Percentiles rank a stretch among this genome's conserved stretches.
Evolutionary conservation across 106 monocot genomes (phyloP).

Genomic region (Phalaenopsis aphrodite): DNA sequence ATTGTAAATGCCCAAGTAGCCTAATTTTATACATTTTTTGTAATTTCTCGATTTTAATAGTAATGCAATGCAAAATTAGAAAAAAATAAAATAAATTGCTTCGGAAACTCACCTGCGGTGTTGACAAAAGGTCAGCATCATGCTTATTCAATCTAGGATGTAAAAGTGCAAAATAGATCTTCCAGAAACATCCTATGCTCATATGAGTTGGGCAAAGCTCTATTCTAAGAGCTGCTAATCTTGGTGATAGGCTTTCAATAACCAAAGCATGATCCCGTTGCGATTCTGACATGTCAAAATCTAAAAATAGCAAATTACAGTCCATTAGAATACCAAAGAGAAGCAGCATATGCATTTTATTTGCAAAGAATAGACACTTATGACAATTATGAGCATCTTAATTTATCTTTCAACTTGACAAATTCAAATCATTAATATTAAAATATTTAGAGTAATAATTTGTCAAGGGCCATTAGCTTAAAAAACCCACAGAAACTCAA

Average conservation of each 20-base stretch:
- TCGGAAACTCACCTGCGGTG: conserved; percentile 55
- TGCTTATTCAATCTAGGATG: conserved; percentile 85
- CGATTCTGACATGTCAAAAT: conserved; percentile 91
- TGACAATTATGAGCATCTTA: not conserved
- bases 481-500: too few relatives aligned
- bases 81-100: not conserved
- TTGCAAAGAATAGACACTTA: not conserved
- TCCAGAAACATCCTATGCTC: conserved; percentile 97
- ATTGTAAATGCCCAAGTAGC: too few relatives aligned
- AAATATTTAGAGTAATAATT: too few relatives aligned
- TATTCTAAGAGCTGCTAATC: conserved; percentile 83
- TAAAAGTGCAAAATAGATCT: conserved; percentile 95
- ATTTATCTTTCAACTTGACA: too few relatives aligned
- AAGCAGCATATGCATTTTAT: not conserved
- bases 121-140: conserved; percentile 81
- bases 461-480: too few relatives aligned
- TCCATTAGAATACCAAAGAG: not conserved
- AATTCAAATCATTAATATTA: too few relatives aligned
- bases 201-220: conserved; percentile 96
- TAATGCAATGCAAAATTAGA: too few relatives aligned
- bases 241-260: conserved; percentile 66
- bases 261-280: conserved; percentile 90
- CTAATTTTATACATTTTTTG: too few relatives aligned
- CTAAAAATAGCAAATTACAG: conserved; percentile 28
- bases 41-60: too few relatives aligned